A percentile compares a stretch with the other conserved stretches of the same genome.
Conservation (phyloP, 1,284 basidiomycete genomes). For the Tilletia indica region DNA sequence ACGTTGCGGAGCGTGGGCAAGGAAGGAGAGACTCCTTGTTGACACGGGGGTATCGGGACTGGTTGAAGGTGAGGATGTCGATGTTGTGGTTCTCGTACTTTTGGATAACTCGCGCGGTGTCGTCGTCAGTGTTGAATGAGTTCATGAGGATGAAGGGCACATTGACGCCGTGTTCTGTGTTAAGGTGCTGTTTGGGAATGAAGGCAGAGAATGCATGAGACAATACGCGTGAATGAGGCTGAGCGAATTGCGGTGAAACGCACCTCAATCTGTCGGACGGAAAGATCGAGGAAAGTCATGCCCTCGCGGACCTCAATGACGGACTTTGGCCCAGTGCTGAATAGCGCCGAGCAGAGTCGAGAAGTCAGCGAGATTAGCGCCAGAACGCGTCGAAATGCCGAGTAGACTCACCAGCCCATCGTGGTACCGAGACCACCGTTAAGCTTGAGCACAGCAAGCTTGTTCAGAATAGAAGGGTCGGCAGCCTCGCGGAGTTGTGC, state of each 20-base stretch:
- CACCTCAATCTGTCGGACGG: conserved; percentile 90
- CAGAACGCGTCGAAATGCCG: conserved; percentile 3
- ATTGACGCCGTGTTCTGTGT: conserved; percentile 67
- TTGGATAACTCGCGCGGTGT: conserved; percentile 75
- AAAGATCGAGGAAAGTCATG: conserved; percentile 98
- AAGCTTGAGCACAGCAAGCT: conserved; percentile 95
- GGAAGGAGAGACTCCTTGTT: conserved; percentile 91
- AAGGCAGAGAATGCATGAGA: neutral
- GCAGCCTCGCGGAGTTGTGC: conserved; percentile 63
- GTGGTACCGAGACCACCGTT: conserved; percentile 98
- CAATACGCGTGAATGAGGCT: neutral
- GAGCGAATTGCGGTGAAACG: conserved; percentile 23
- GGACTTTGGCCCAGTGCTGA: conserved; percentile 65
- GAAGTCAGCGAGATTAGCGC: neutral
- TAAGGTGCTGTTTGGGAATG: conserved; percentile 61
- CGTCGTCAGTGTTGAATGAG: conserved; percentile 87
- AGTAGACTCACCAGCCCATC: conserved; percentile 67
- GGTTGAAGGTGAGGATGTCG: conserved; percentile 73
- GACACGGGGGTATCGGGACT: conserved; percentile 96
- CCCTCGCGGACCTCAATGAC: conserved; percentile 67
- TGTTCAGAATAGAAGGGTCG: conserved; percentile 50
- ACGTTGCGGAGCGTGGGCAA: conserved; percentile 77
- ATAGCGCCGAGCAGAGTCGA: neutral
- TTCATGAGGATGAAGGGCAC: conserved; percentile 99
- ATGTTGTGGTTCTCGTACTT: conserved; percentile 83